Base-by-base conservation (phyloP, 2,329 filamentous ascomycete genomes). In the Waltergamsia citrina region DNA sequence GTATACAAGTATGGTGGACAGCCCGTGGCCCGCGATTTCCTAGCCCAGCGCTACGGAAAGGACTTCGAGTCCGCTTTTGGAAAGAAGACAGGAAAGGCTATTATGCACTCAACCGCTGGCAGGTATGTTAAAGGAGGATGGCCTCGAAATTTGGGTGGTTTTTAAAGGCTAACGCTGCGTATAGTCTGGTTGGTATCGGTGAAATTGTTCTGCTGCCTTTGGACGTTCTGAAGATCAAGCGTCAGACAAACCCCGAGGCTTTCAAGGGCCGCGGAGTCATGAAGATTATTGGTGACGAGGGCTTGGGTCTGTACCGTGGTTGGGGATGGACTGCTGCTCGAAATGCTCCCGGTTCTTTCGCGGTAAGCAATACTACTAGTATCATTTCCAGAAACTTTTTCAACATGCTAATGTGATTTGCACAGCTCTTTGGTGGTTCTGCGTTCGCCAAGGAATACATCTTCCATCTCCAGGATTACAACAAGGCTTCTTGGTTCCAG, bases 1-100 rank as follows among this genome's bases (percentile, higher is more conserved):
- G 78, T 98, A 56, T 98, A 98, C 75, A 98, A 98, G 68, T 98
- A 95, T 54, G 92, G 92, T 46, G 92, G 92, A 33, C 92, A 98
- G 68, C 92, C 92, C 29, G 85, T 95, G 50, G 88, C 85, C 25
- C 81, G 90, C 35, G 92, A 98, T 63, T 95, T 82, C 62, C 74
- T 98, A 34, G 73, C 74, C 34, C 63, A 72, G 53, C 73, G 96
- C 69, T 81, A 94, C 55, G 82, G 85, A 46, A 71, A 75, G 48
- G 71, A 80, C 46, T 98, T 98, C 56, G 90, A 96, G 60, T 66
- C 70, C 46, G 76, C 86, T 9, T 98, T 98, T 52, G 92, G 92
- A 54, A 88, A 88, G 67, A 93, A 94, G 62, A 95, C 86, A 24
- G 92, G 92, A 60, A 96, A 98, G 72, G 90, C 92, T 11, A 87